A percentile compares a stretch with the other conserved stretches of the same genome.
Evolutionary conservation across 495 filamentous ascomycete genomes (phyloP).

Genomic region (Neurospora africana): DNA sequence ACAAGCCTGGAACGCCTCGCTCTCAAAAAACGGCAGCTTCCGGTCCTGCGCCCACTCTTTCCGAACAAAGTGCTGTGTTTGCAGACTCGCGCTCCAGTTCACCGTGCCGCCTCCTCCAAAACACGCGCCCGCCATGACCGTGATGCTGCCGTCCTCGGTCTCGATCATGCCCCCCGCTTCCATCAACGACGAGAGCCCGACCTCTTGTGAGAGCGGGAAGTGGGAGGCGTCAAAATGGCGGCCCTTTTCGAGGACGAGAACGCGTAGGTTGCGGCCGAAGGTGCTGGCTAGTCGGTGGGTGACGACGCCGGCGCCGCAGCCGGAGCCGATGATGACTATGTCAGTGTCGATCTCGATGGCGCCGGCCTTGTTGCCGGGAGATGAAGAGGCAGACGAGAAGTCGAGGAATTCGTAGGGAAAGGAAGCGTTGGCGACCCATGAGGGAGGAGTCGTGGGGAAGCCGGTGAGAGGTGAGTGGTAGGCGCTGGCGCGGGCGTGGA

Average conservation of each 20-base stretch:
- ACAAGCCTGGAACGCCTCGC: conserved; percentile 60
- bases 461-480: conserved; percentile 46
- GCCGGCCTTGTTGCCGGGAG: conserved; percentile 1
- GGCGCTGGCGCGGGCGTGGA: conserved; percentile 51
- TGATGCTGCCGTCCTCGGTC: conserved; percentile 54
- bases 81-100: conserved; percentile 77
- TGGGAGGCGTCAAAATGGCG: conserved; percentile 38
- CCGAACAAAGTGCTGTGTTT: conserved; percentile 73
- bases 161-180: conserved; percentile 43
- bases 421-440: conserved; percentile 46
- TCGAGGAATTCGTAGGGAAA: conserved; percentile 41
- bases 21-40: conserved; percentile 66
- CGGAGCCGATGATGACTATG: conserved; percentile 76
- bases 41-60: conserved; percentile 65
- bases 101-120: conserved; percentile 84
- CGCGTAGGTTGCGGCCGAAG: conserved; percentile 41
- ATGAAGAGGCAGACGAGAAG: conserved; percentile 13
- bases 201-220: conserved; percentile 48
- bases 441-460: conserved; percentile 49
- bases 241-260: conserved; percentile 75
- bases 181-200: conserved; percentile 60
- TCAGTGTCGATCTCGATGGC: conserved; percentile 58
- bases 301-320: conserved; percentile 74
- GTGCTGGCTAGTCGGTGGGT: conserved; percentile 70
- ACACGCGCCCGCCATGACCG: conserved; percentile 54